These are phyloP conservation scores for Sporobolomyces pararoseus DNA, from an alignment of 768 basidiomycete species.

Conservation along the genomic window DNA sequence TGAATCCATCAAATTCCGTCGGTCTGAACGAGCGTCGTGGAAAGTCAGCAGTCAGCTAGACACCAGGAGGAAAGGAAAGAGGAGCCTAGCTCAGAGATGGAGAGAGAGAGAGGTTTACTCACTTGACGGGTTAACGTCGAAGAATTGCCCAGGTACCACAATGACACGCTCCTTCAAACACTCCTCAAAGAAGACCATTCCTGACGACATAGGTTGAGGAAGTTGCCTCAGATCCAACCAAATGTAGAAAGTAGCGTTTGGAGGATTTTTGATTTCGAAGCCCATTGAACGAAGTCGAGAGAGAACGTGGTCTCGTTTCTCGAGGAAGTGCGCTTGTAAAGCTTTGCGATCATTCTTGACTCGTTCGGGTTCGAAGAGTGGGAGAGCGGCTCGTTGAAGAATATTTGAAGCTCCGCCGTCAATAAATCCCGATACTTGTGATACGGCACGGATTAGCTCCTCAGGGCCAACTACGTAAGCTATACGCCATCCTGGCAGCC, in stretches of 20 bases:
- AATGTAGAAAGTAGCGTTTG: conserved; percentile 83
- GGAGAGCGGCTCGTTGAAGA: conserved; percentile 84
- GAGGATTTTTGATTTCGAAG: conserved; percentile 70
- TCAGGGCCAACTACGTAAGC: conserved; percentile 87
- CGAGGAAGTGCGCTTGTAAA: conserved; percentile 66
- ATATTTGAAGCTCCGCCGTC: conserved; percentile 66
- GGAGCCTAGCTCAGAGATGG: too few species aligned
- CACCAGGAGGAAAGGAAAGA: conserved; percentile 61
- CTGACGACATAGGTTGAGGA: conserved; percentile 73
- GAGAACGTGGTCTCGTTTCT: conserved; percentile 85
- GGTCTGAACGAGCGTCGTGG: neutral
- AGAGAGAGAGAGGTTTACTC: too few species aligned
- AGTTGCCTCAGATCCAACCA: conserved; percentile 52
- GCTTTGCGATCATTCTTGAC: conserved; percentile 66
- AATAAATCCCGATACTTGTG: conserved; percentile 89
- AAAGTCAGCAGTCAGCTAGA: neutral
- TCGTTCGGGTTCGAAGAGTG: conserved; percentile 63
- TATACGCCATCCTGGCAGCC: conserved; percentile 80
- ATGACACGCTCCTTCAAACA: conserved; percentile 40
- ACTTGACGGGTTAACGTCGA: neutral
- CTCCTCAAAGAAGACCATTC: conserved; percentile 74
- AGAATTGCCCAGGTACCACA: conserved; percentile 25
- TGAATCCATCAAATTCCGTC: conserved; percentile 77
- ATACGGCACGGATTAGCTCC: conserved; percentile 78
- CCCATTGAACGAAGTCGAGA: conserved; percentile 71